Percentiles rank a stretch among this genome's conserved stretches.
phyloP scores from a whole-genome alignment of 1,139 yeast genomes.

The Candida albicans region DNA sequence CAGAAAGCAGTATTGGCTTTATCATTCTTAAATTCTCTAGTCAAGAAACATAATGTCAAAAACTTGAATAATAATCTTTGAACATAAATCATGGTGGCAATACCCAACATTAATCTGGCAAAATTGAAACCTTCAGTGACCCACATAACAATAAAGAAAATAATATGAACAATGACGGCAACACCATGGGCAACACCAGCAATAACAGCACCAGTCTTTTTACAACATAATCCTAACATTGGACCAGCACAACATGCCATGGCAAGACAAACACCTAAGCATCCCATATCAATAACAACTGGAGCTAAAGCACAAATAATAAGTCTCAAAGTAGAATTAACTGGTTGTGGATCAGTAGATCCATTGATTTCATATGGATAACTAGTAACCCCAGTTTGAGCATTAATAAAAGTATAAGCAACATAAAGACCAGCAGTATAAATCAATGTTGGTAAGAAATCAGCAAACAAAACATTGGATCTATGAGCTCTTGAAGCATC shows the following conservation, averaged over 20 bases:
- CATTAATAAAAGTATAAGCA: slow-evolving; percentile 91
- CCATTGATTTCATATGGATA: slow-evolving; percentile 31
- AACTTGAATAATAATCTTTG: slow-evolving; percentile 89
- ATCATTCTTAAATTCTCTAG: slow-evolving; percentile 97
- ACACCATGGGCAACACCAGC: slow-evolving; percentile 97
- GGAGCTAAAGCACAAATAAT: slow-evolving; percentile 91
- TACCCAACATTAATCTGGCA: slow-evolving; percentile 83
- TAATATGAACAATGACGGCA: slow-evolving; percentile 81
- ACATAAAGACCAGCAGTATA: slow-evolving; percentile 90
- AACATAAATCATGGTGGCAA: slow-evolving; percentile 78
- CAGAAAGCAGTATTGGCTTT: slow-evolving; percentile 98
- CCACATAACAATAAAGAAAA: slow-evolving; percentile 96
- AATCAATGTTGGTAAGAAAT: slow-evolving; percentile 77
- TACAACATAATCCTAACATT: slow-evolving; percentile 89
- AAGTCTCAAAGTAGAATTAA: slow-evolving; percentile 82
- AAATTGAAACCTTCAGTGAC: slow-evolving; percentile 91
- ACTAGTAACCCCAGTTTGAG: slow-evolving; percentile 88
- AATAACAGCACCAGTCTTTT: slow-evolving; percentile 95
- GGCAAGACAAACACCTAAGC: slow-evolving; percentile 67
- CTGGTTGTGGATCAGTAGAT: slow-evolving; percentile 42
- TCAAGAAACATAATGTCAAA: slow-evolving; percentile 74
- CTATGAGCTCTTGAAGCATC: slow-evolving; percentile 95
- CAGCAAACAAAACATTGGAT: slow-evolving; percentile 81
- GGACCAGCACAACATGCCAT: slow-evolving; percentile 98
- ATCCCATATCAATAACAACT: slow-evolving; percentile 86